Base-by-base conservation (phyloP, 2,329 filamentous ascomycete genomes). In the Endocalyx cinctus region DNA sequence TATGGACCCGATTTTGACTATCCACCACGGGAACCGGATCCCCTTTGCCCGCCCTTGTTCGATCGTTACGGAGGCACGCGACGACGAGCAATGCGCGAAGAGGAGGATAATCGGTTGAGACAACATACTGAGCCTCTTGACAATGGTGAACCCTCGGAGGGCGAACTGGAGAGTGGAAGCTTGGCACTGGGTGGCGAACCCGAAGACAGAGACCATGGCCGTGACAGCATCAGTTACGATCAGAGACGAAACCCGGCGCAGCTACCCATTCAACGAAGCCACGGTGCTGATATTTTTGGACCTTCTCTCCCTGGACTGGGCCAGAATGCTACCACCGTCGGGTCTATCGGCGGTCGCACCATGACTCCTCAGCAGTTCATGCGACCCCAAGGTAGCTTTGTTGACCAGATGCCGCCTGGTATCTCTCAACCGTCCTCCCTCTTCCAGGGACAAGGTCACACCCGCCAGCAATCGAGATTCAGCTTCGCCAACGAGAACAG, bases 101-200 rank as follows among this genome's bases (percentile, higher is more conserved):
- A 85, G 41, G 82, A 86, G 33, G 74, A 77, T 33, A 64, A 64
- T 5, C 68, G 69, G 15, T 47, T 70, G 10, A 59, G 55, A 13
- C 69, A 75, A 18, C 65, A 67, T 14, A 70, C 75, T 37, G 68
- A 74, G 18, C 61, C 60, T 16, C 46, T 56, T 2, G 71, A 73
- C 16, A 54, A 54, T 3, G 54, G 56, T 5, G 70, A 71, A 29
- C 55, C 63, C 4, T 71, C 71, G 0, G 88, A 95, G 43, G 87
- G 86, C 37, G 82, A 84, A 36, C 78, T 79, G 2, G 88, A 92
- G 59, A 84, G 84, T 46, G 78, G 79, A 11, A 97, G 90, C 55
- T 70, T 92, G 37, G 89, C 94, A 38, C 72, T 97, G 13, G 90
- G 90, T 37, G 90, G 90, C 27, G 90, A 97, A 56, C 90, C 90